phyloP scores from a whole-genome alignment of 2,329 filamentous ascomycete genomes.

The Geosmithia flava region DNA sequence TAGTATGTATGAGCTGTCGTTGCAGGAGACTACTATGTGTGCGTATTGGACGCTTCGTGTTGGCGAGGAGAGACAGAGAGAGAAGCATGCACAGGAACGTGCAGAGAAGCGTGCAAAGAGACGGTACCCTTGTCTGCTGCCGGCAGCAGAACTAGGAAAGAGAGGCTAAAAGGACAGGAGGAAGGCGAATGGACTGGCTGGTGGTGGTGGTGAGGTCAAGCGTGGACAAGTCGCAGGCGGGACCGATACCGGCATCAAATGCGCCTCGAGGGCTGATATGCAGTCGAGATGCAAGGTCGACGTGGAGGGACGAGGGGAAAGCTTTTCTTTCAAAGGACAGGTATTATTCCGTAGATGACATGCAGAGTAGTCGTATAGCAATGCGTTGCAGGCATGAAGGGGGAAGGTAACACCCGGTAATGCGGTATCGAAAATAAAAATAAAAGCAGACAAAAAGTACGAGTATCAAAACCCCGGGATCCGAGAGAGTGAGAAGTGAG shows the following conservation, averaged over 20 bases:
- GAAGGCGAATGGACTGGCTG: background rate
- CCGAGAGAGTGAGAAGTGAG: too few relatives aligned
- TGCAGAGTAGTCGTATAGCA: background rate
- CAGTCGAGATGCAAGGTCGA: conserved; percentile 4
- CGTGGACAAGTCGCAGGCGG: background rate
- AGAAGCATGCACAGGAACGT: too few relatives aligned
- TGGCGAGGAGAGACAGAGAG: background rate
- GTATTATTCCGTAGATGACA: background rate
- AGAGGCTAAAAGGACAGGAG: background rate
- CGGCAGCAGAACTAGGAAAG: background rate
- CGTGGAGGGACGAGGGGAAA: conserved; percentile 1
- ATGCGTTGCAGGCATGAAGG: background rate
- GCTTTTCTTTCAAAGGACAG: background rate
- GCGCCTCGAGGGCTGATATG: background rate
- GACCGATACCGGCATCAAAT: background rate
- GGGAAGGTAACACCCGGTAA: too few relatives aligned
- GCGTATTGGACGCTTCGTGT: background rate
- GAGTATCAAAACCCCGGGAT: too few relatives aligned
- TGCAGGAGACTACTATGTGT: background rate
- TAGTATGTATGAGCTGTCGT: background rate
- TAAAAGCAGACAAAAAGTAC: too few relatives aligned
- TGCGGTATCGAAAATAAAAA: too few relatives aligned
- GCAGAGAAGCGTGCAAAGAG: too few relatives aligned
- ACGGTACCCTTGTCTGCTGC: too few relatives aligned
- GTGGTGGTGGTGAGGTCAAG: background rate